Conservation (phyloP, 441 rosid genomes). For the Monsonia emarginata region DNA sequence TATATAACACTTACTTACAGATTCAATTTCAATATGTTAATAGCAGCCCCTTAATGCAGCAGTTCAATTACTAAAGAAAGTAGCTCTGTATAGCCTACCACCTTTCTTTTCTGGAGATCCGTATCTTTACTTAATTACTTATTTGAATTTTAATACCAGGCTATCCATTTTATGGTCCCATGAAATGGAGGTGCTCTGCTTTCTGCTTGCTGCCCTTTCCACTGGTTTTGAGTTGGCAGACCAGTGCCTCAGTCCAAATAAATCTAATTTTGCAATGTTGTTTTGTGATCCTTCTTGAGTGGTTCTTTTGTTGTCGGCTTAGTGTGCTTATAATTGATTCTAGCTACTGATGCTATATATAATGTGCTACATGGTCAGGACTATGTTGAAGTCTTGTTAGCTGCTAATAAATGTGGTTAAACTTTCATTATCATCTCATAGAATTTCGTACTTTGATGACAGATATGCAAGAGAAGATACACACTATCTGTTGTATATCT, state of each 20-base stretch:
- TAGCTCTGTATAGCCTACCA: background rate
- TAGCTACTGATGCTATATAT: background rate
- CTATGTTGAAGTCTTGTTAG: background rate
- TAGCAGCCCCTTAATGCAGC: background rate
- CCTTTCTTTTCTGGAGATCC: too few species aligned
- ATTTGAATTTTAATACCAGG: background rate
- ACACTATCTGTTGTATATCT: conserved; percentile 71
- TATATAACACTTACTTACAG: too few species aligned
- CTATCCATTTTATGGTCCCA: background rate
- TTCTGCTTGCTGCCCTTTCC: background rate
- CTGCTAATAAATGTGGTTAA: background rate
- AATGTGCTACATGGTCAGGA: background rate
- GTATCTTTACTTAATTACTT: too few species aligned
- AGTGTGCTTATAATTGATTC: background rate
- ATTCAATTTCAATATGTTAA: background rate
- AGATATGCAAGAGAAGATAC: conserved; percentile 98
- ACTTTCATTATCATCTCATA: conserved; percentile 10
- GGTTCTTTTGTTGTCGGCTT: background rate
- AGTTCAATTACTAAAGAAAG: background rate
- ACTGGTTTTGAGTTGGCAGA: background rate
- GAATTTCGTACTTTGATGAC: conserved; percentile 21
- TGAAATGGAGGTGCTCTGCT: background rate
- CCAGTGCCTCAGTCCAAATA: background rate
- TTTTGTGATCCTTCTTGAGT: background rate
- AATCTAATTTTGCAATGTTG: background rate